Conservation (phyloP, 1,284 basidiomycete species). For the Golubevia pallescens region DNA sequence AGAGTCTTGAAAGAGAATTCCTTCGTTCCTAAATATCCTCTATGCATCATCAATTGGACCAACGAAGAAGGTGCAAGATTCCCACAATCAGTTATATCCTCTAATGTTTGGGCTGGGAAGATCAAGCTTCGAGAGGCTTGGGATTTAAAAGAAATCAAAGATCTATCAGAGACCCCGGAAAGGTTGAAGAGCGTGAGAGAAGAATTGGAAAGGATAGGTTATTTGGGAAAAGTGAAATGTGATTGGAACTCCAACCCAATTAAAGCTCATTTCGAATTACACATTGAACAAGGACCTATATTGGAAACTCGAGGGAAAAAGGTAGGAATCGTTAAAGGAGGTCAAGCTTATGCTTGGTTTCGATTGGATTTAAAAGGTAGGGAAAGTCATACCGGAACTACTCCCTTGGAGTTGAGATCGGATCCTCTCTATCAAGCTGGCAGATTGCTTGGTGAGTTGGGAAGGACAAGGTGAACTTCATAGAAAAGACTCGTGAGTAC, state of each 20-base stretch:
- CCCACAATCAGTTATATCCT: slow-evolving; percentile 44
- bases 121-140: neutral
- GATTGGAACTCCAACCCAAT: slow-evolving; percentile 23
- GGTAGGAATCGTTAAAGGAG: slow-evolving; percentile 35
- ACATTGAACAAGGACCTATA: slow-evolving; percentile 57
- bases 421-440: slow-evolving; percentile 22
- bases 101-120: slow-evolving; percentile 47
- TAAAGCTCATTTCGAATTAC: slow-evolving; percentile 52
- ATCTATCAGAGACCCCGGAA: too few relatives aligned
- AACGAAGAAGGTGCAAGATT: slow-evolving; percentile 53
- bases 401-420: slow-evolving; percentile 28
- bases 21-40: slow-evolving; percentile 1
- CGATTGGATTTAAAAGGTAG: slow-evolving; percentile 31
- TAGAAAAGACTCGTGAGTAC: too few relatives aligned
- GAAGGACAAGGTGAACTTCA: too few relatives aligned
- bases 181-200: neutral
- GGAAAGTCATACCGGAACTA: slow-evolving; percentile 45
- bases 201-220: slow-evolving; percentile 34
- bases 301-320: slow-evolving; percentile 29
- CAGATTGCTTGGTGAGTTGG: slow-evolving; percentile 6
- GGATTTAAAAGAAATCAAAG: too few relatives aligned
- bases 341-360: slow-evolving; percentile 45
- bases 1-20: slow-evolving; percentile 6
- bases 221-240: slow-evolving; percentile 23
- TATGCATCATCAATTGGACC: slow-evolving; percentile 24